Conservation (phyloP, 1,139 yeast genomes). For the Blastobotrys illinoisensis region DNA sequence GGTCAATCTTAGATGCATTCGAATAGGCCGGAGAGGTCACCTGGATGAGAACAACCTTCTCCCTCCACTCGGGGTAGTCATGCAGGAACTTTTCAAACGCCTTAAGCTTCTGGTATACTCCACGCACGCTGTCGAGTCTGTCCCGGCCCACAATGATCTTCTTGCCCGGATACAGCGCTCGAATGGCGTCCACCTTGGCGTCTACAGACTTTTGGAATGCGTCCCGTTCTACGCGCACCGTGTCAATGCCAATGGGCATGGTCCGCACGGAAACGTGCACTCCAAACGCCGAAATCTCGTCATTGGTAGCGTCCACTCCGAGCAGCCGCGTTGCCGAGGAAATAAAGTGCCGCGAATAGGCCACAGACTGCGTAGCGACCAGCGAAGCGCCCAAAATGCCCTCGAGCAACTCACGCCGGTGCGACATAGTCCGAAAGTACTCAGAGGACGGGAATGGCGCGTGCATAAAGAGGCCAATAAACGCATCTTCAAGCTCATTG, state of each 20-base stretch:
- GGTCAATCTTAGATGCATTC: conserved; percentile 41
- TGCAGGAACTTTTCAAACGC: conserved; percentile 86
- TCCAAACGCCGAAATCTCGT: conserved; percentile 69
- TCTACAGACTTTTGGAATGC: conserved; percentile 43
- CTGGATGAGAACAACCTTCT: conserved; percentile 82
- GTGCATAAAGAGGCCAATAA: conserved; percentile 79
- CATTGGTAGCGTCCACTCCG: conserved; percentile 43
- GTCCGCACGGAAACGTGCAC: conserved; percentile 66
- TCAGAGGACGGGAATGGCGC: conserved; percentile 88
- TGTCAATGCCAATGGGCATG: conserved; percentile 83
- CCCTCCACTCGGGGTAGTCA: conserved; percentile 89
- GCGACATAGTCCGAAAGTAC: conserved; percentile 81
- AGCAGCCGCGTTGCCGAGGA: conserved; percentile 63
- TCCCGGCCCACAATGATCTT: conserved; percentile 93
- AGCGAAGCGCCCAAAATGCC: conserved; percentile 89
- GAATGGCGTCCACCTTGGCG: conserved; percentile 45
- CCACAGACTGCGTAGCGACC: conserved; percentile 78
- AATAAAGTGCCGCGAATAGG: conserved; percentile 84
- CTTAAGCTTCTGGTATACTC: conserved; percentile 92
- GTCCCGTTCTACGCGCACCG: conserved; percentile 46
- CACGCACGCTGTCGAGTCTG: conserved; percentile 88
- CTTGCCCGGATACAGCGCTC: conserved; percentile 64
- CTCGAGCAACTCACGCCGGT: conserved; percentile 73
- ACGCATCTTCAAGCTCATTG: conserved; percentile 74
- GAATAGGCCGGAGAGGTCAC: conserved; percentile 77